Percentiles rank a stretch among this genome's conserved stretches.
These are phyloP conservation scores for Cladosporium sp. DNA, from an alignment of 2,329 filamentous ascomycete species.

Conservation along the genomic window DNA sequence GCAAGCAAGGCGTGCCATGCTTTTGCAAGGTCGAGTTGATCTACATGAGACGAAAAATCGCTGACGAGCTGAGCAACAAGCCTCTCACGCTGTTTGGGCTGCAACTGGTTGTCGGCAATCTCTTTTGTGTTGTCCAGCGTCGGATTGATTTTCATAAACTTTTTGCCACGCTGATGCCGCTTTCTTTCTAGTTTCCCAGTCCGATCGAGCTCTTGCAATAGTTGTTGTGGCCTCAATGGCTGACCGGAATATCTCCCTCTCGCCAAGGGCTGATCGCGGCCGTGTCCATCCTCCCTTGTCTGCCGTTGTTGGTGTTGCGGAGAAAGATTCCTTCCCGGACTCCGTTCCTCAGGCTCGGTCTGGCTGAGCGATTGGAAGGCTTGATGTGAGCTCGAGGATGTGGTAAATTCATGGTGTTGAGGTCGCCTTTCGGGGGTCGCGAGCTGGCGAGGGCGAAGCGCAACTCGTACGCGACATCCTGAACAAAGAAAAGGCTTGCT, in stretches of 20 bases:
- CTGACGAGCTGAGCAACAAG: no score
- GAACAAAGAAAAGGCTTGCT: constrained; percentile 15
- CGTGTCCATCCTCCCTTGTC: background rate
- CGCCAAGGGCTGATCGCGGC: background rate
- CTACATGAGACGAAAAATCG: background rate
- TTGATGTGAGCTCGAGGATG: no score
- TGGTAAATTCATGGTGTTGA: background rate
- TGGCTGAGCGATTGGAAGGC: no score
- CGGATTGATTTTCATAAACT: background rate
- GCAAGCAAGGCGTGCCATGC: constrained; percentile 1
- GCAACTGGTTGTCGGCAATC: background rate
- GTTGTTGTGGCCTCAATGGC: constrained; percentile 7
- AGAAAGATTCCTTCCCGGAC: background rate
- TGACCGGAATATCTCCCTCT: constrained; percentile 9
- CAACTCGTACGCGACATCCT: constrained; percentile 15
- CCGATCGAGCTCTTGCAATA: constrained; percentile 2
- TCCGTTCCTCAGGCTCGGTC: no score
- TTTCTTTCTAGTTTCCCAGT: background rate
- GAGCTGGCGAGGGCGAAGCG: background rate
- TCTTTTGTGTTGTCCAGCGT: background rate
- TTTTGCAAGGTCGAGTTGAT: background rate
- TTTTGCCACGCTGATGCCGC: background rate
- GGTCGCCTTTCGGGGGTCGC: background rate
- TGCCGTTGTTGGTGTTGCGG: no score
- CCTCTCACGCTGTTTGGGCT: no score